Evolutionary conservation across 106 monocot species (phyloP).

Genomic region (Vanilla planifolia): DNA sequence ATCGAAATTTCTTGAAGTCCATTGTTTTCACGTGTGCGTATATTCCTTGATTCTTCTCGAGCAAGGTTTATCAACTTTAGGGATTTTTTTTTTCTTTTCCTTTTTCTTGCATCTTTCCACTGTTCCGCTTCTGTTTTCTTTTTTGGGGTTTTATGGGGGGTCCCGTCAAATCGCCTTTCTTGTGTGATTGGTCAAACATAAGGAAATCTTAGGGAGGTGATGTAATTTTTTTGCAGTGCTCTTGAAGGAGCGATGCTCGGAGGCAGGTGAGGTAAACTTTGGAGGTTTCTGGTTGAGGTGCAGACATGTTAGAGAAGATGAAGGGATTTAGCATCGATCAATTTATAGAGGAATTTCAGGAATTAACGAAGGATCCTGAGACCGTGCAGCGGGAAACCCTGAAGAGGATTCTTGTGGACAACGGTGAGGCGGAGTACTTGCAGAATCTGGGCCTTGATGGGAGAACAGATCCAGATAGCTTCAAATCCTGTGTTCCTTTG

Average conservation of each 20-base stretch:
- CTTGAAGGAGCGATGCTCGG: background rate
- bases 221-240: background rate
- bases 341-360: constrained; percentile 67
- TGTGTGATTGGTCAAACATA: too few relatives aligned
- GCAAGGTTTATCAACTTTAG: too few relatives aligned
- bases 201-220: too few relatives aligned
- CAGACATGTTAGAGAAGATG: constrained; percentile 20
- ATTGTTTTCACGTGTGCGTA: too few relatives aligned
- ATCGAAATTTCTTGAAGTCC: too few relatives aligned
- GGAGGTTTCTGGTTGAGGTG: background rate
- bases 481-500: constrained; percentile 66
- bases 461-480: constrained; percentile 67
- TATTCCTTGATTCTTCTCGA: too few relatives aligned
- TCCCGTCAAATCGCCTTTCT: too few relatives aligned
- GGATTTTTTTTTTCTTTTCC: too few relatives aligned
- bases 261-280: background rate
- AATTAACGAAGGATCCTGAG: constrained; percentile 51
- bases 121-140: too few relatives aligned
- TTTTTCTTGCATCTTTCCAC: too few relatives aligned
- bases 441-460: constrained; percentile 52
- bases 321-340: constrained; percentile 26
- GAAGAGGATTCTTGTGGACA: constrained; percentile 55
- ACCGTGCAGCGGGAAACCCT: constrained; percentile 71
- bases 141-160: too few relatives aligned
- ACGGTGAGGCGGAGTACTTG: constrained; percentile 72